phyloP scores from a whole-genome alignment of 192 early-diverging fungal genomes.

The Coemansia sp. region DNA sequence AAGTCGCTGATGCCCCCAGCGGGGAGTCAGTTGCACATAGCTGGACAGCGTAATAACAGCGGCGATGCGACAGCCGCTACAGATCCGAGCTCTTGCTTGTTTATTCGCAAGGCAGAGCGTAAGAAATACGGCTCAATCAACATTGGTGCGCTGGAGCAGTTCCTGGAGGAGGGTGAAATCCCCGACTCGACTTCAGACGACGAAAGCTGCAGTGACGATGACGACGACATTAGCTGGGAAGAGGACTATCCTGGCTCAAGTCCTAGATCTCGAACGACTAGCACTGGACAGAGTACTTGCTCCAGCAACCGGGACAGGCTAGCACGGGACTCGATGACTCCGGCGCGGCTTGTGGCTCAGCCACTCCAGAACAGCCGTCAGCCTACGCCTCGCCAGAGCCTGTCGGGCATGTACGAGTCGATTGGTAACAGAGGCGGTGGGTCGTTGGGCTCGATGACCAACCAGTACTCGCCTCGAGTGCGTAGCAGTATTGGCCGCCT shows the following conservation, averaged over 20 bases:
- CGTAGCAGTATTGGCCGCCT: neutral
- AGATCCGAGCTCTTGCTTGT: neutral
- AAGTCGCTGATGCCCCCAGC: neutral
- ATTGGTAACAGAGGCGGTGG: neutral
- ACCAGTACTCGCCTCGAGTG: conserved; percentile 11
- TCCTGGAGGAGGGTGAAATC: conserved; percentile 44
- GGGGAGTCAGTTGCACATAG: neutral
- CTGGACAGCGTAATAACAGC: neutral
- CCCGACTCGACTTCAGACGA: conserved; percentile 41
- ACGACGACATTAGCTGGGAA: conserved; percentile 25
- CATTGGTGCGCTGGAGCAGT: conserved; percentile 42
- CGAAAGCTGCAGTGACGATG: conserved; percentile 9
- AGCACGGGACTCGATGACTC: neutral
- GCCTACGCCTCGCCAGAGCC: neutral
- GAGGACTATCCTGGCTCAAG: conserved; percentile 15
- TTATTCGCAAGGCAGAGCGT: conserved; percentile 13
- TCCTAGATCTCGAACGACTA: neutral
- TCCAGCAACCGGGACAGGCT: conserved; percentile 12
- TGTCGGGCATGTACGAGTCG: neutral
- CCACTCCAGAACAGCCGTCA: neutral
- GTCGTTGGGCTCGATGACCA: neutral
- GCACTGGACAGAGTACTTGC: conserved; percentile 18
- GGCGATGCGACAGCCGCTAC: neutral
- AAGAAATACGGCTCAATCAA: conserved; percentile 38
- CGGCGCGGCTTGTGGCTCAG: neutral